phyloP scores from a whole-genome alignment of 2,329 filamentous ascomycete species.

The Paradendryphiella salina region DNA sequence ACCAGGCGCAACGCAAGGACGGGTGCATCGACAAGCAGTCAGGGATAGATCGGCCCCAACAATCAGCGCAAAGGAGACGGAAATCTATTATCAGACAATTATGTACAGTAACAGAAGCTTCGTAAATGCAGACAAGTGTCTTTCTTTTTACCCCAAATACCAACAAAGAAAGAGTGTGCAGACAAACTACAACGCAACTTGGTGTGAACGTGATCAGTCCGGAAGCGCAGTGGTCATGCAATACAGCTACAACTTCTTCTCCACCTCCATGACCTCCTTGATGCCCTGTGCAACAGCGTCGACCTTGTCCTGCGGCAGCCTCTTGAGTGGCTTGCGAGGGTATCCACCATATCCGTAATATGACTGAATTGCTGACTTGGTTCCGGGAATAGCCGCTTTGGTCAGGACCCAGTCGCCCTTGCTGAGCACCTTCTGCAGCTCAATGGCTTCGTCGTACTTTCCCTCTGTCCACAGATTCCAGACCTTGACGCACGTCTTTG shows the following conservation, averaged over 20 bases:
- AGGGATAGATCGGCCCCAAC: too few relatives aligned
- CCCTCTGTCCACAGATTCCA: conserved; percentile 76
- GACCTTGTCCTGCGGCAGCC: conserved; percentile 61
- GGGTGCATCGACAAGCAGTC: too few relatives aligned
- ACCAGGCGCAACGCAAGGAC: too few relatives aligned
- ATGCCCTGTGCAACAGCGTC: conserved; percentile 49
- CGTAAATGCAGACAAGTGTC: conserved; percentile 17
- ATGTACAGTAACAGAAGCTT: conserved; percentile 21
- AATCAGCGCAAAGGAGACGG: neutral
- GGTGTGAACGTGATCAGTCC: conserved; percentile 1
- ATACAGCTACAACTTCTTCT: conserved; percentile 50
- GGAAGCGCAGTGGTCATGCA: neutral
- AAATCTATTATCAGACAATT: conserved; percentile 19
- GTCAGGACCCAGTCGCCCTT: conserved; percentile 82
- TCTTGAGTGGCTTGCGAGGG: conserved; percentile 72
- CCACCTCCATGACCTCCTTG: conserved; percentile 67
- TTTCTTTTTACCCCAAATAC: conserved; percentile 9
- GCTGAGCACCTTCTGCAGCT: conserved; percentile 75
- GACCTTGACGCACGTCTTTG: conserved; percentile 76
- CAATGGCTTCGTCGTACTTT: conserved; percentile 73
- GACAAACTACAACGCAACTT: conserved; percentile 1
- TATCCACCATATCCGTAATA: conserved; percentile 82
- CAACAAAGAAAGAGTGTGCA: conserved; percentile 5
- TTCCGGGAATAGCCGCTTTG: conserved; percentile 81
- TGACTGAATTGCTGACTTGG: conserved; percentile 77